Percentiles rank a stretch among this genome's conserved stretches.
These are phyloP conservation scores for Balamuthia mandrillaris DNA, from an alignment of 208 protist species.

Conservation along the genomic window DNA sequence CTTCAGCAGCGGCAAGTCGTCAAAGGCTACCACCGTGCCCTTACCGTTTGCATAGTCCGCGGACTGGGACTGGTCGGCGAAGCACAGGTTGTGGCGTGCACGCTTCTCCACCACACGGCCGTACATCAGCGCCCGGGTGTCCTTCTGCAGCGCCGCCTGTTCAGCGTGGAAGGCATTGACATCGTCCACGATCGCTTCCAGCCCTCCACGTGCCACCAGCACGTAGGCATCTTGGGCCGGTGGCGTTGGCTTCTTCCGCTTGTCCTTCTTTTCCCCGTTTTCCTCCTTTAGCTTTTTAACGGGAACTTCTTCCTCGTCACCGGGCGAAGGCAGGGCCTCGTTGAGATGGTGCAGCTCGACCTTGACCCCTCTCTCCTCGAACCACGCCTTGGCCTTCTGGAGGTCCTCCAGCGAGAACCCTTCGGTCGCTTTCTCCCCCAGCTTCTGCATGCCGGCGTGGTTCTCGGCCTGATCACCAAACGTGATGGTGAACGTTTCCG, in stretches of 20 bases:
- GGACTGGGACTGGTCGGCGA: constrained; percentile 18
- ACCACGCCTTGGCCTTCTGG: constrained; percentile 5
- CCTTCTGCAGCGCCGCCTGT: constrained; percentile 18
- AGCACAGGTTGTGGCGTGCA: constrained; percentile 52
- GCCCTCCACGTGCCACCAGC: constrained; percentile 44
- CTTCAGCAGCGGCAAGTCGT: constrained; percentile 15
- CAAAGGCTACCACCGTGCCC: constrained; percentile 42
- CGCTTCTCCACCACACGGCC: constrained; percentile 51
- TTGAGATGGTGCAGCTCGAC: constrained; percentile 41
- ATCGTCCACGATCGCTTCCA: constrained; percentile 25
- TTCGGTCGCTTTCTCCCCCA: background rate
- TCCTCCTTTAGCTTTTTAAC: background rate
- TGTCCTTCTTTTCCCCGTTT: no score
- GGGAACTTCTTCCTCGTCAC: no score
- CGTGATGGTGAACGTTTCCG: constrained; percentile 41
- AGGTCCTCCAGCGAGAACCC: constrained; percentile 41
- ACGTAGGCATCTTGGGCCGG: constrained; percentile 43
- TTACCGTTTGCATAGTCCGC: constrained; percentile 54
- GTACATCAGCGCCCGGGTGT: constrained; percentile 52
- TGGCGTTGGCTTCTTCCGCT: no score
- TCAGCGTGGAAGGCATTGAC: constrained; percentile 26
- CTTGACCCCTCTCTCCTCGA: constrained; percentile 39
- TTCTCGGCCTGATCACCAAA: constrained; percentile 48
- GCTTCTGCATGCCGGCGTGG: constrained; percentile 45
- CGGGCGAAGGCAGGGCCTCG: background rate